Evolutionary conservation across 768 basidiomycete species (phyloP), one percentile per base, ranked within the genome.

Genomic region (Rossbeevera mucosa): DNA sequence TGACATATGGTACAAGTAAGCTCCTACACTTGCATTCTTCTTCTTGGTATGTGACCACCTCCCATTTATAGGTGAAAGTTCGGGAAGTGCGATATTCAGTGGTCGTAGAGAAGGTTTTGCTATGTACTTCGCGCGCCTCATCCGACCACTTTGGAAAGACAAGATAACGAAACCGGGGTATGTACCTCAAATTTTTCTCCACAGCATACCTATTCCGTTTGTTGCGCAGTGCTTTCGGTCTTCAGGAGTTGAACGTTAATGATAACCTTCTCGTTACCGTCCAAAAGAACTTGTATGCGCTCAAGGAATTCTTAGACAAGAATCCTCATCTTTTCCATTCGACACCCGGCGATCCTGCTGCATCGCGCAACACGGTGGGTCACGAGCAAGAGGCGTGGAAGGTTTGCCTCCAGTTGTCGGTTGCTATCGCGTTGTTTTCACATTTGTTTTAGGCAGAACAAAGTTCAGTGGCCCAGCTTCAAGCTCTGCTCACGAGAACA

Each of bases 331-430:
- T 94, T 31, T 94, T 94, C 69, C 86, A 86, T 64, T 87, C 83
- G 11, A 79, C 86, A n/a, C 82, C 87, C 3, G 84, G 82, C 28
- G 88, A 91, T 59, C 72, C 80, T 38, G 71, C 78, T 3, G 76
- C 79, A 5, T 78, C 76, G 53, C 80, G 86, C 2, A 69, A 69
- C 14, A 72, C 80, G 4, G 71, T 78, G 16, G 77, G 78, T 5
- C 78, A 79, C 30, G 90, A 91, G 56, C 87, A 91, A 65, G 92
- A 92, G 69, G 91, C 91, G 5, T 91, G 89, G 88, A 89, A 88
- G 80, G 91, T 91, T 43, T 25, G 70, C 42, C 47, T 44, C 12
- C 25, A 13, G 21, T 44, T 28, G 50, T 21, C 11, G 21, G 43
- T 33, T 45, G 31, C 18, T 31, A 20, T 8, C 26, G 26, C 11